Base-by-base conservation (phyloP, 441 rosid species). In the Biscutella laevigata region DNA sequence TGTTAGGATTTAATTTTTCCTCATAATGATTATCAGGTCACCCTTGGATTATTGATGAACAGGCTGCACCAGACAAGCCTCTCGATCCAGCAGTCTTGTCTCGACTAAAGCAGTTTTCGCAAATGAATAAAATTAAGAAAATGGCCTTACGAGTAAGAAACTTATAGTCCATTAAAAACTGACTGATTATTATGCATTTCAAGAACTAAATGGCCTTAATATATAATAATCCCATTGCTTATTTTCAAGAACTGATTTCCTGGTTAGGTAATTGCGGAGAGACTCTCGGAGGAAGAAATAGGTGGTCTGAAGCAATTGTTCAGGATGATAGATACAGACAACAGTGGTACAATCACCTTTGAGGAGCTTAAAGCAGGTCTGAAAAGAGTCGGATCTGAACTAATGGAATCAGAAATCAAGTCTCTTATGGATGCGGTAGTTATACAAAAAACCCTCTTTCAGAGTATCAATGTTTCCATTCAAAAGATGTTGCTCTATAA, bases 281-380 rank as follows among this genome's bases (percentile, higher is more conserved):
- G 92, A 50, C 86, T 88, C 44, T 88, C 97, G 0, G 95, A 85
- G 54, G 97, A 88, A 78, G 96, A 88, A 57, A 88, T 88, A 25
- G 95, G 89, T 27, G 96, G 96, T 6, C 67, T 88, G 57, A 85
- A 71, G 64, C 92, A 85, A 70, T 46, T 88, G 70, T 88, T 88
- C 61, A 86, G 80, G 58, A 86, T 81, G 89, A 77, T 88, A 35
- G 95, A 88, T 38, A 83, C 95, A 4, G 95, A 88, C 67, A 76
- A 50, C 45, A 88, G 95, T 63, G 97, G 97, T 41, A 69, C 88
- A 4, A 88, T 86, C 48, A 83, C 95, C 3, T 76, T 79, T 39
- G 89, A 88, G 65, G 95, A 88, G 62, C 86, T 86, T 15, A 88
- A 88, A 67, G 79, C 30, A 0, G 95, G 97, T 56, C 56, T 88